These are phyloP conservation scores for Exophiala aquamarina DNA, from an alignment of 2,329 filamentous ascomycete species.

Conservation along the genomic window DNA sequence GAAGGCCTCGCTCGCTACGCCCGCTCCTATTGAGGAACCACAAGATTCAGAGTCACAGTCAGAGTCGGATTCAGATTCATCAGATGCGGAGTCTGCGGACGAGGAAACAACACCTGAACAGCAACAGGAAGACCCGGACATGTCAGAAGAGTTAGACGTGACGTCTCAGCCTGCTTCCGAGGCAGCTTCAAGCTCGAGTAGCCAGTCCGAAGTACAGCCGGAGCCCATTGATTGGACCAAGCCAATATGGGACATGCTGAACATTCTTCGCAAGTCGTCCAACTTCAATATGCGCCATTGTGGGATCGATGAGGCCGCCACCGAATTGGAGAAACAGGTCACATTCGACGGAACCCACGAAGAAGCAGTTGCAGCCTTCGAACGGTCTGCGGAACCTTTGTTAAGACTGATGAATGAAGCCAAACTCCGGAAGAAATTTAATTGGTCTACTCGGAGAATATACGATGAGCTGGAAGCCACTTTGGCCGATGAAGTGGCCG, in stretches of 20 bases:
- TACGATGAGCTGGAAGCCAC: constrained; percentile 30
- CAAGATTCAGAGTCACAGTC: constrained; percentile 4
- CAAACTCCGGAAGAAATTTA: constrained; percentile 30
- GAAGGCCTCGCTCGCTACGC: constrained; percentile 13
- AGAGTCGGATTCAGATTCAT: constrained; percentile 30
- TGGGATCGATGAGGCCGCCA: constrained; percentile 27
- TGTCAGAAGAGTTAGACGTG: constrained; percentile 32
- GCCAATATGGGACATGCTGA: constrained; percentile 28
- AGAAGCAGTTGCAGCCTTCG: constrained; percentile 25
- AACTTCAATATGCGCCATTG: constrained; percentile 29
- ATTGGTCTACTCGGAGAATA: constrained; percentile 29
- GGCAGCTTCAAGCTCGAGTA: constrained; percentile 11
- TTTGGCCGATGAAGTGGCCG: constrained; percentile 27
- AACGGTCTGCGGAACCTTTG: constrained; percentile 24
- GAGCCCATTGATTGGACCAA: constrained; percentile 27
- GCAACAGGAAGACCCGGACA: constrained; percentile 31
- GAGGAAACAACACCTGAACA: constrained; percentile 22
- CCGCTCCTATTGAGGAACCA: constrained; percentile 23
- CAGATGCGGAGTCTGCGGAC: constrained; percentile 21
- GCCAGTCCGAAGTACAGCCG: constrained; percentile 11
- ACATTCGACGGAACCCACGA: constrained; percentile 22
- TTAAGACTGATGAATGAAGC: constrained; percentile 29
- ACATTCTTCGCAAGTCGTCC: constrained; percentile 26
- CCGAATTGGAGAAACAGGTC: constrained; percentile 24
- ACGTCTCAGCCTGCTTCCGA: constrained; percentile 17